Percentiles rank a stretch among this genome's conserved stretches.
Evolutionary conservation across 202 grass and related monocot species (phyloP).

Genomic region (Saccharum hybrid): DNA sequence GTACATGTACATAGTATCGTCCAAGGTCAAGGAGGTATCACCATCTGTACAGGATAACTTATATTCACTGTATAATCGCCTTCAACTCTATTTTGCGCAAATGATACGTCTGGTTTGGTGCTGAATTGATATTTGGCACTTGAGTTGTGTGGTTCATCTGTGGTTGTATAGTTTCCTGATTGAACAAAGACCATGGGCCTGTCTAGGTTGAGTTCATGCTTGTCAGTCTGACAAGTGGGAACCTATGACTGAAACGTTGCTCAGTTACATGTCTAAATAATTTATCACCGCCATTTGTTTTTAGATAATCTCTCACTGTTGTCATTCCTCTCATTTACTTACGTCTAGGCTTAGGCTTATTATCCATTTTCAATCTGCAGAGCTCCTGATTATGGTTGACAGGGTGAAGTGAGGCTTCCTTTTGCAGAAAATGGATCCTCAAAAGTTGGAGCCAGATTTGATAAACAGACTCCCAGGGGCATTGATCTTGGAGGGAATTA

Average conservation of each 20-base stretch:
- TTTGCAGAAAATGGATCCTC: constrained; percentile 91
- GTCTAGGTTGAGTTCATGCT: constrained; percentile 5
- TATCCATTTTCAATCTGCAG: constrained; percentile 52
- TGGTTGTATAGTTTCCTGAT: neutral
- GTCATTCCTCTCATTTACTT: no score
- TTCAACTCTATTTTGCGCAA: neutral
- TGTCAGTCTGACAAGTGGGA: neutral
- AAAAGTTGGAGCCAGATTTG: constrained; percentile 89
- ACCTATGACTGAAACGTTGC: neutral
- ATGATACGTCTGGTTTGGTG: neutral
- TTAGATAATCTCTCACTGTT: no score
- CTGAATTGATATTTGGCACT: constrained; percentile 10
- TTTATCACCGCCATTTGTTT: neutral
- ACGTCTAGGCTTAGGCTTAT: neutral
- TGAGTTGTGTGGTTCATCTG: neutral
- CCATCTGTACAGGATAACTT: neutral
- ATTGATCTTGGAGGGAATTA: constrained; percentile 37
- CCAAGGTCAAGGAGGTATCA: neutral
- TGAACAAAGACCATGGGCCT: constrained; percentile 5
- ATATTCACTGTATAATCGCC: constrained; percentile 27
- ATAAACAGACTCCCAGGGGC: constrained; percentile 69
- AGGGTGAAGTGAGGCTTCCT: constrained; percentile 78
- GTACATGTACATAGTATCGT: neutral
- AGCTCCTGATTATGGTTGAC: constrained; percentile 76
- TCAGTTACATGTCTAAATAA: constrained; percentile 3